phyloP scores from a whole-genome alignment of 2,329 filamentous ascomycete genomes.

The Dothistroma pini region DNA sequence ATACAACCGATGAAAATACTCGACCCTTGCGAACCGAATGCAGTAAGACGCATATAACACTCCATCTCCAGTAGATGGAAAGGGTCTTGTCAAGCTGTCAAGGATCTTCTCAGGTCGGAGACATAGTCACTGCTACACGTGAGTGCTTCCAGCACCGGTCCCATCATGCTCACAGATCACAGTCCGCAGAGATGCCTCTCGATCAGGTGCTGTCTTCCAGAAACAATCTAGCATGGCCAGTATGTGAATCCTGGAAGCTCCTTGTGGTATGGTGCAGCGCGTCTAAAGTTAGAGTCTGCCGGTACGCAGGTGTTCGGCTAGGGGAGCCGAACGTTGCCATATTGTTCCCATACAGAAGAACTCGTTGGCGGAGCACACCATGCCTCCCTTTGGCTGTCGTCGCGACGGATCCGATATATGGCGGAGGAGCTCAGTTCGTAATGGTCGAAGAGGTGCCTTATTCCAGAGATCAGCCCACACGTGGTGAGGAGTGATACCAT shows the following conservation, averaged over 20 bases:
- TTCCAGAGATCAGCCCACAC: background rate
- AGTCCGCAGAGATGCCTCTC: background rate
- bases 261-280: background rate
- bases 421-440: background rate
- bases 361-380: background rate
- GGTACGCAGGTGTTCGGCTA: background rate
- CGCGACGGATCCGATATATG: background rate
- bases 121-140: too few species aligned
- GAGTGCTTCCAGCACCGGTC: background rate
- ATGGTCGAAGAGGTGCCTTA: background rate
- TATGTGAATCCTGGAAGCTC: background rate
- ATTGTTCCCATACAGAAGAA: background rate
- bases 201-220: background rate
- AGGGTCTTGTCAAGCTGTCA: too few species aligned
- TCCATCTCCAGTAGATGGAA: background rate
- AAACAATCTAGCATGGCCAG: background rate
- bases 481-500: background rate
- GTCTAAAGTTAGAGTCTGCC: constrained; percentile 1
- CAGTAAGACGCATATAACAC: background rate
- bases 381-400: background rate
- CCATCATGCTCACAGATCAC: background rate
- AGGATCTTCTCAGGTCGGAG: background rate
- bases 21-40: background rate
- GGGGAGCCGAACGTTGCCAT: background rate
- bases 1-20: background rate